Evolutionary conservation across 208 protist species (phyloP), one percentile per base, ranked within the genome.

Genomic region (Chromosphaera perkinsii): DNA sequence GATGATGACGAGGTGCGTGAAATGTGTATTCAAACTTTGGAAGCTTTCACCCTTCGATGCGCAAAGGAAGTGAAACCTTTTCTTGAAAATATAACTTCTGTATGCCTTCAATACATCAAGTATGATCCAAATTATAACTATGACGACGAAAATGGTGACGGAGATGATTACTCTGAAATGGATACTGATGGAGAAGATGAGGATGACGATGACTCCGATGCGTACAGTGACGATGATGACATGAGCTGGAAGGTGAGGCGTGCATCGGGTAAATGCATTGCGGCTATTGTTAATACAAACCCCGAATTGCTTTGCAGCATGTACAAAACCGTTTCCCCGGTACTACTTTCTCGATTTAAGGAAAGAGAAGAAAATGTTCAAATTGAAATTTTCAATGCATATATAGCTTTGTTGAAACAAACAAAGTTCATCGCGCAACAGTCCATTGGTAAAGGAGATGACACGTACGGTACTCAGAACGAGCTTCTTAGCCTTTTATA

Each of bases 41-140:
- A 89, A 54, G 73, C 69, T 1, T 73, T 91, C 29, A 55, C 88
- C 20, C 33, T 81, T 17, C 70, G 76, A 29, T 90, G 81, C 65
- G 68, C 76, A 24, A 81, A 84, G 36, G 72, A 90, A 39, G 69
- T 86, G 1, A 42, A 52, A 2, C 57, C 72, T 2, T 78, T 79
- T 56, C 14, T 90, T 4, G 26, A 39, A 22, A 37, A 60, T 20
- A 81, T 86, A 40, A 58, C 87, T 5, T 57, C 42, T 14, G 37
- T 81, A 20, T 67, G 47, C 3, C 27, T 79, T 1, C 75, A 85
- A 54, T 82, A 77, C 37, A 60, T 90, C 14, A 75, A 75, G 59
- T 87, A 84, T 40, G 88, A 92, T 73, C 88, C 88, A 51, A 91
- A 92, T 57, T 86, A 84, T 60, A 54, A 65, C 51, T 86, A 90